Evolutionary conservation across 2,329 filamentous ascomycete genomes (phyloP), one percentile per base, ranked within the genome.

Genomic region (Diaporthe eres): DNA sequence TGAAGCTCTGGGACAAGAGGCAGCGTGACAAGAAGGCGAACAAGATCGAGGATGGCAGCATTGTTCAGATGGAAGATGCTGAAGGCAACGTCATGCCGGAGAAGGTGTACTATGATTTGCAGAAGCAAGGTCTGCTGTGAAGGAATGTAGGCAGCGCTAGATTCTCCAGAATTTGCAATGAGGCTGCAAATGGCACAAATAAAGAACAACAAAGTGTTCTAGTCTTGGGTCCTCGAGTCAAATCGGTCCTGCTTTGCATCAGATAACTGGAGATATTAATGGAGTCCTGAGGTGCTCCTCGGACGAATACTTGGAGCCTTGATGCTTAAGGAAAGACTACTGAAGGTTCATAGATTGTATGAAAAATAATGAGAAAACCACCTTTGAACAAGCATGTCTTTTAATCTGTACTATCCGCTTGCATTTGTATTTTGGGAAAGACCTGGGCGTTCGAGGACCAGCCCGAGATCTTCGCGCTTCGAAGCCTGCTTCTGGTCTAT

Each of bases 41-140:
- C 78, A 93, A 92, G 83, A 88, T 93, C 0, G 92, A 93, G 77
- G 93, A 94, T 60, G 95, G 96, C 53, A 95, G 94, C 76, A 91
- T 99, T 13, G 95, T 98, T 68, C 95, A 99, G 88, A 99, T 99
- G 97, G 97, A 99, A 88, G 97, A 99, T 84, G 94, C 92, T 0
- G 94, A 98, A 83, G 97, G 97, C 63, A 98, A 99, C 81, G 97
- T 99, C 75, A 99, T 99, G 97, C 97, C 97, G 0, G 95, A 98
- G 86, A 98, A 98, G 89, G 96, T 99, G 73, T 99, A 98, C 84
- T 93, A 96, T 79, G 97, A 99, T 89, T 86, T 98, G 85, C 94
- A 95, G 85, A 98, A 97, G 86, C 95, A 98, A 83, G 96, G 96
- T 47, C 88, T 98, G 81, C 86, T 97, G 78, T 97, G 10, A 88